Evolutionary conservation across 2,329 filamentous ascomycete species (phyloP).

Genomic region (Monosporascus sp.): DNA sequence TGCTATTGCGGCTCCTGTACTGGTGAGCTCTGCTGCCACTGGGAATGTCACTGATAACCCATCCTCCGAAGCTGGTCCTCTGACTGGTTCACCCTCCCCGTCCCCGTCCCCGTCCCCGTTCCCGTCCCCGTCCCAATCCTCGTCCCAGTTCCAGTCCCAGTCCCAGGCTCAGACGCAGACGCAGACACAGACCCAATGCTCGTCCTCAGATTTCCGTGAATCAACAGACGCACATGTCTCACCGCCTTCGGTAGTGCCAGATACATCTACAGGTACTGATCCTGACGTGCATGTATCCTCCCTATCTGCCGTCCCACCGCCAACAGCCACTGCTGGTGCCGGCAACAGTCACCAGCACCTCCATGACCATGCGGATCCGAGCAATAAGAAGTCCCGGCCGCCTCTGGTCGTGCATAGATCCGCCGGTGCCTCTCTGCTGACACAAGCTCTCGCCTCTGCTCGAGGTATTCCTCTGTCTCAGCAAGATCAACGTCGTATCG

Average conservation of each 20-base stretch:
- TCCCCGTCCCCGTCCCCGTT: not conserved
- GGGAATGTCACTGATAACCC: constrained; percentile 21
- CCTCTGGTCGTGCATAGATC: constrained; percentile 36
- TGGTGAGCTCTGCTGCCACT: constrained; percentile 20
- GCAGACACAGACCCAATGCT: not conserved
- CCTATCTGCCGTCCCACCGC: constrained; percentile 15
- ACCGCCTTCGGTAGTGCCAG: constrained; percentile 7
- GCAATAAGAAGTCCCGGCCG: constrained; percentile 43
- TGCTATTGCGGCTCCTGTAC: constrained; percentile 16
- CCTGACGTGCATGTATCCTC: constrained; percentile 16
- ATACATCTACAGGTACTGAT: constrained; percentile 1
- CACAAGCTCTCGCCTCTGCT: constrained; percentile 53
- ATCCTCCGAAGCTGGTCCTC: constrained; percentile 16
- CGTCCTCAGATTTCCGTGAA: constrained; percentile 17
- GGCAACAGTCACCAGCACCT: constrained; percentile 18
- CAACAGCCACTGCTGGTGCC: constrained; percentile 16
- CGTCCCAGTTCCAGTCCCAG: not conserved
- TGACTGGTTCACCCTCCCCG: constrained; percentile 19
- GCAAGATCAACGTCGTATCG: constrained; percentile 19
- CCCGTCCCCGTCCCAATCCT: not conserved
- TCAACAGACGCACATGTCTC: constrained; percentile 12
- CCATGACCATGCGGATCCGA: constrained; percentile 29
- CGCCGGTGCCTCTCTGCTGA: constrained; percentile 49
- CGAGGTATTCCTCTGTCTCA: constrained; percentile 40
- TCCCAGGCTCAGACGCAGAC: not conserved